Conservation (phyloP, 2,329 filamentous ascomycete species). For the Orbilia brochopaga region DNA sequence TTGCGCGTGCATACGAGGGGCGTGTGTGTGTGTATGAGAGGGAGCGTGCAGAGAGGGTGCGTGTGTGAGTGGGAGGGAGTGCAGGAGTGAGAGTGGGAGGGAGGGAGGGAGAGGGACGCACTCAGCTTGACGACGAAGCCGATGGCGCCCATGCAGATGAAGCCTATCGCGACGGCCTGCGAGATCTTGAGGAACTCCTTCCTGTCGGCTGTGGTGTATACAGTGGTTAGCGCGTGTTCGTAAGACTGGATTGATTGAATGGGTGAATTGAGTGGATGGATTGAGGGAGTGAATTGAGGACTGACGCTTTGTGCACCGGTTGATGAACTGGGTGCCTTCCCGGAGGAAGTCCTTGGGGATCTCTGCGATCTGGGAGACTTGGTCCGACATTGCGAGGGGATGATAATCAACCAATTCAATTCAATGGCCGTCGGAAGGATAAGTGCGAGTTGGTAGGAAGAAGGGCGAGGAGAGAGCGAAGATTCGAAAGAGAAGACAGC, state of each 20-base stretch:
- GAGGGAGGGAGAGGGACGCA: too few species aligned
- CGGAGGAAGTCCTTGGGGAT: slow-evolving; percentile 70
- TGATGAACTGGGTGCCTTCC: slow-evolving; percentile 69
- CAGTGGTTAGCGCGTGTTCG: neutral
- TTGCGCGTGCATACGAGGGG: too few species aligned
- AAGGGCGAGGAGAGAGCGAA: too few species aligned
- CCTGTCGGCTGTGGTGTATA: slow-evolving; percentile 56
- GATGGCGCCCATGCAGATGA: slow-evolving; percentile 64
- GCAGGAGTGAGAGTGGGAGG: too few species aligned
- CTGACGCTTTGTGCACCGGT: slow-evolving; percentile 69
- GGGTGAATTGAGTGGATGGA: too few species aligned
- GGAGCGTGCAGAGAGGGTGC: neutral
- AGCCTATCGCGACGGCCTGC: slow-evolving; percentile 63
- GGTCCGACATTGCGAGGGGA: slow-evolving; percentile 65
- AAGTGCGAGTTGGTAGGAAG: too few species aligned
- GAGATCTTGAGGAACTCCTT: slow-evolving; percentile 61
- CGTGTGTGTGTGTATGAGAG: too few species aligned
- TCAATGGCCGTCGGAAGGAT: too few species aligned
- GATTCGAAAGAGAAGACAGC: too few species aligned
- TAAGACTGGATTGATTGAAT: neutral
- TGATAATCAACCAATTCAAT: too few species aligned
- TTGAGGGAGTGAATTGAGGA: neutral
- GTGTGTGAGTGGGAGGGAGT: neutral
- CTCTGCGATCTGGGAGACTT: slow-evolving; percentile 73
- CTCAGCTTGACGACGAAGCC: slow-evolving; percentile 64